These are phyloP conservation scores for Hevea brasiliensis DNA, from an alignment of 345 rosid genomes.

Conservation along the genomic window DNA sequence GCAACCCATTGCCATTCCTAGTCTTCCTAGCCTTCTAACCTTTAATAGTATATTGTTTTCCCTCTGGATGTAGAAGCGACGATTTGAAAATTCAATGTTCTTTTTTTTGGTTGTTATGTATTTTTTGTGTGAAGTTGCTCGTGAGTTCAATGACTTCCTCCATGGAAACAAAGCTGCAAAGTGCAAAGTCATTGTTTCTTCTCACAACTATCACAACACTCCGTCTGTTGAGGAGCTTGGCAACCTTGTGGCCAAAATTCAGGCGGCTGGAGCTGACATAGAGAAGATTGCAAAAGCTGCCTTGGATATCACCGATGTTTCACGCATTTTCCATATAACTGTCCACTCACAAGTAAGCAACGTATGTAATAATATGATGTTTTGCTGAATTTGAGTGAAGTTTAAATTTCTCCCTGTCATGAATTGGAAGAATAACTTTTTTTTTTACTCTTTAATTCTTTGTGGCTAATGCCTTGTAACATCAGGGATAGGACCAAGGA, in stretches of 20 bases:
- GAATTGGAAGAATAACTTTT: background rate
- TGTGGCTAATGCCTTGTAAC: background rate
- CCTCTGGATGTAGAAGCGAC: background rate
- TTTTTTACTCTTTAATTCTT: background rate
- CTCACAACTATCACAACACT: constrained; percentile 81
- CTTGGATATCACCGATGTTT: constrained; percentile 78
- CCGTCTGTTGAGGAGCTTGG: constrained; percentile 81
- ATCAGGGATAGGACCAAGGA: background rate
- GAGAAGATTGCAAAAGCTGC: constrained; percentile 94
- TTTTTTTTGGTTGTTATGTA: background rate
- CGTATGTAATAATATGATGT: constrained; percentile 12
- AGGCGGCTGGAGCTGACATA: constrained; percentile 79
- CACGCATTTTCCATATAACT: constrained; percentile 79
- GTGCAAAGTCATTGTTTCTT: constrained; percentile 74
- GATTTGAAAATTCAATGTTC: background rate
- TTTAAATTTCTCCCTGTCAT: background rate
- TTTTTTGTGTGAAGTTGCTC: constrained; percentile 62
- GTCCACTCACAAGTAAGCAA: constrained; percentile 80
- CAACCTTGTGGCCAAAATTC: constrained; percentile 71
- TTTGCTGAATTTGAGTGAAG: background rate
- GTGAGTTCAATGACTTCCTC: constrained; percentile 57
- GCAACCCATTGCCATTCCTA: no score
- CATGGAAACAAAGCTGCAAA: constrained; percentile 65
- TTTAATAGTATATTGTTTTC: background rate
- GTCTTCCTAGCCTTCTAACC: no score